Conservation (phyloP, 108 stramenopile genomes). For the Discostella stelligeroides region DNA sequence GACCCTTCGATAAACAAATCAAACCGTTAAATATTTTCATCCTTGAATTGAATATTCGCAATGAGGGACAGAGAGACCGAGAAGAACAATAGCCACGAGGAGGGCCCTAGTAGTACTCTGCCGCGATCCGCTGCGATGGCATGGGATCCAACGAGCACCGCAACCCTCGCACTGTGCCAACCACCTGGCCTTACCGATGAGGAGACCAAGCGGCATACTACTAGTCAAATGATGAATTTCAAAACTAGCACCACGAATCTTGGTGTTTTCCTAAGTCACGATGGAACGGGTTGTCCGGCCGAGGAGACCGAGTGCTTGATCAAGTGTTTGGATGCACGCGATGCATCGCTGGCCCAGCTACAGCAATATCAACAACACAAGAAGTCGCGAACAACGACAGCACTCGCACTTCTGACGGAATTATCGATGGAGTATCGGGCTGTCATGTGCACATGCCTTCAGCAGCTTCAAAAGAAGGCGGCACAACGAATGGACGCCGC, state of each 20-base stretch:
- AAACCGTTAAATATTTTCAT: too few relatives aligned
- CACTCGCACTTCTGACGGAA: not conserved
- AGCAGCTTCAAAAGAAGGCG: conserved; percentile 46
- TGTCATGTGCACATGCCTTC: conserved; percentile 57
- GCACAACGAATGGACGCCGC: not conserved
- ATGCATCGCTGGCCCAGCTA: conserved; percentile 37
- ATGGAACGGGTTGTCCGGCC: conserved; percentile 67
- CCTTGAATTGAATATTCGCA: too few relatives aligned
- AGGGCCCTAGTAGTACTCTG: too few relatives aligned
- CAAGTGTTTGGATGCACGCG: conserved; percentile 59
- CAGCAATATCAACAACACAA: not conserved
- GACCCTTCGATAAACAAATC: too few relatives aligned
- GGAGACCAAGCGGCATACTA: not conserved
- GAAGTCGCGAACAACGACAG: not conserved
- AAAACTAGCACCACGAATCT: conserved; percentile 15
- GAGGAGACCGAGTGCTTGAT: conserved; percentile 69
- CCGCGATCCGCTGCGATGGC: conserved; percentile 26
- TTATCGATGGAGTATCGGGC: conserved; percentile 56
- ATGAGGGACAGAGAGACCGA: too few relatives aligned
- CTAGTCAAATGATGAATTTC: not conserved
- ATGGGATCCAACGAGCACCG: conserved; percentile 48
- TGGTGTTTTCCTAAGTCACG: conserved; percentile 46
- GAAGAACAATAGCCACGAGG: not conserved
- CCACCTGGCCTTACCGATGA: conserved; percentile 9
- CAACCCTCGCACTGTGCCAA: conserved; percentile 32